Evolutionary conservation across 2,329 filamentous ascomycete species (phyloP), one percentile per base, ranked within the genome.

Genomic region (Aspergillus piperis): DNA sequence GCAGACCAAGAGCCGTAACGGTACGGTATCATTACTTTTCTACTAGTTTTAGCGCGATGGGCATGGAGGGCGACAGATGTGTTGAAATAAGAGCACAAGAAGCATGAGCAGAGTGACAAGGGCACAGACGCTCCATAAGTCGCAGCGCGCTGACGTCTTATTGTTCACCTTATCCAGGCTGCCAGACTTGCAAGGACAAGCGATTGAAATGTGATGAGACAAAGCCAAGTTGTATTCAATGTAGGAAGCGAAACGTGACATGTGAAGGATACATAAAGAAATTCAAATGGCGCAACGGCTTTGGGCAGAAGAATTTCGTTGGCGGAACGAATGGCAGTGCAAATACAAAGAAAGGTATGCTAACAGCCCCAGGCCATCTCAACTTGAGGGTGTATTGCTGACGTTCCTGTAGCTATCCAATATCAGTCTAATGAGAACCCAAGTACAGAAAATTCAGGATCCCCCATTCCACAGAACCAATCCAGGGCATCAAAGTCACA

Each of bases 201-300:
- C 81, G 88, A 61, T 77, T 91, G 56, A 91, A 90, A 76, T 91
- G 88, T 76, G 88, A 90, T 72, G 88, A 91, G 77, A 85, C 84
- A 49, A 90, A 90, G 66, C 88, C 88, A 0, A 82, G 80, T 21
- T 90, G 88, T 68, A 80, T 85, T 60, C 87, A 90, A 77, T 90
- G 88, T 70, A 80, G 85, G 49, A 85, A 84, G 66, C 81, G 88
- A 56, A 86, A 83, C 63, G 87, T 90, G 21, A 72, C 78, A 3
- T 91, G 88, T 70, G 88, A 88, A 60, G 88, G 88, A 38, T 91
- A 90, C 76, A 89, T 86, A 73, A 91, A 89, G 72, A 86, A 89
- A 72, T 90, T 90, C 77, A 90, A 90, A 80, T 91, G 88, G 88
- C 81, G 87, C 55, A 83, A 87, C 0, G 90, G 90, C 66, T 36